Evolutionary conservation across 2,329 filamentous ascomycete genomes (phyloP), one percentile per base, ranked within the genome.

Genomic region (Colletotrichum endophyticum): DNA sequence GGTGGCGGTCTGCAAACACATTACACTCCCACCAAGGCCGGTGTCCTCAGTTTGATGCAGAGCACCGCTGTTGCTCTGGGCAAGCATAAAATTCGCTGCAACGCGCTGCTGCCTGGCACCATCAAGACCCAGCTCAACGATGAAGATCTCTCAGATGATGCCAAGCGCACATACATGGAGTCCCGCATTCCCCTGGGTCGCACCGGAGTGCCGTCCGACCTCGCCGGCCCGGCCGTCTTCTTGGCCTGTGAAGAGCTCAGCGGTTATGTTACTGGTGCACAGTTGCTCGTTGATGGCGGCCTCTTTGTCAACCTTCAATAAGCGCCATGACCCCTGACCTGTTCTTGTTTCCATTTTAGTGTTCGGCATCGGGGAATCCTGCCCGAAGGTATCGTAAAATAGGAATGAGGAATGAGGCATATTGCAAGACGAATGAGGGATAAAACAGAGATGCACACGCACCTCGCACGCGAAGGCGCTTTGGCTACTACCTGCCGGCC

Each of bases 1-100:
- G 95, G 95, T 49, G 95, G 95, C 59, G 94, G 93, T 0, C 88
- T 90, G 63, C 95, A 98, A 86, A 93, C 92, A 30, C 95, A 98
- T 83, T 98, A 98, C 85, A 98, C 95, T 19, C 95, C 95, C 12
- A 98, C 95, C 19, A 98, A 98, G 85, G 95, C 95, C 0, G 95
- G 95, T 4, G 90, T 98, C 4, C 83, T 95, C 49, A 94, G 92
- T 63, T 88, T 98, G 61, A 97, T 98, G 91, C 95, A 98, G 87
- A 95, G 93, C 78, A 92, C 92, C 49, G 95, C 95, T 0, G 94
- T 95, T 39, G 95, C 95, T 11, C 85, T 98, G 61, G 95, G 95
- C 0, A 90, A 91, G 81, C 91, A 97, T 83, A 88, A 89, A 7
- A 96, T 98, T 71, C 86, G 95, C 69, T 98, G 95, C 83, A 98